Percentiles rank a stretch among this genome's conserved stretches.
Conservation (phyloP, 345 rosid species). For the Camelina hispida region DNA sequence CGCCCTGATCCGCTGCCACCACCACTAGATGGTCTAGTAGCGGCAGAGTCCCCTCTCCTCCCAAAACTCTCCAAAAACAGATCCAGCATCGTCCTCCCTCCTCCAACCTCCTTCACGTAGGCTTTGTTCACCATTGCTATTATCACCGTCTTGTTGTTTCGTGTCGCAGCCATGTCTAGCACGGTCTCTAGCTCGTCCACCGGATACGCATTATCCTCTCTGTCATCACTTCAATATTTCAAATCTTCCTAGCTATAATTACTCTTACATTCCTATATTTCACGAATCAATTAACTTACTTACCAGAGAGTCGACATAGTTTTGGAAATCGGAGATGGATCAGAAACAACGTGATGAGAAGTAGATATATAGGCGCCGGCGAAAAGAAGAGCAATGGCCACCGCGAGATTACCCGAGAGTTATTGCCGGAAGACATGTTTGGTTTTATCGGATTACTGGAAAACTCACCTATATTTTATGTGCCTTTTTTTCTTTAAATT, state of each 20-base stretch:
- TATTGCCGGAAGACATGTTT: conserved; percentile 43
- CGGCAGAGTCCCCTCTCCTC: conserved; percentile 62
- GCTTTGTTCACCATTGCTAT: conserved; percentile 72
- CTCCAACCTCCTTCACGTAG: conserved; percentile 57
- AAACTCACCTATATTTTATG: conserved; percentile 30
- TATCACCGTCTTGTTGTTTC: conserved; percentile 67
- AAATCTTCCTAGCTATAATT: conserved; percentile 11
- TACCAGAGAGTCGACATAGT: conserved; percentile 36
- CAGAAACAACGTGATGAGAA: conserved; percentile 35
- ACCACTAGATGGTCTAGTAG: conserved; percentile 61
- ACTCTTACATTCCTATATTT: background rate
- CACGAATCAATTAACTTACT: conserved; percentile 3
- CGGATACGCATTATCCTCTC: conserved; percentile 28
- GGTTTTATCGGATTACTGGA: conserved; percentile 17
- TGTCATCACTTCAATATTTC: background rate
- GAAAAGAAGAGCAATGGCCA: conserved; percentile 45
- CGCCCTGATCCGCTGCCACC: conserved; percentile 69
- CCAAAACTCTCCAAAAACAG: conserved; percentile 75
- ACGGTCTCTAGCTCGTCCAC: conserved; percentile 56
- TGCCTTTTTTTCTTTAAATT: background rate
- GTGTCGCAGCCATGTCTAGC: conserved; percentile 58
- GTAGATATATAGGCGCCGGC: conserved; percentile 50
- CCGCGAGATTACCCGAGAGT: conserved; percentile 25
- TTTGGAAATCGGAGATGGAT: conserved; percentile 34
- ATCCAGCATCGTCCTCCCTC: conserved; percentile 63